Evolutionary conservation across 2,329 filamentous ascomycete genomes (phyloP).

Genomic region (Calonectria pseudoreteaudii): DNA sequence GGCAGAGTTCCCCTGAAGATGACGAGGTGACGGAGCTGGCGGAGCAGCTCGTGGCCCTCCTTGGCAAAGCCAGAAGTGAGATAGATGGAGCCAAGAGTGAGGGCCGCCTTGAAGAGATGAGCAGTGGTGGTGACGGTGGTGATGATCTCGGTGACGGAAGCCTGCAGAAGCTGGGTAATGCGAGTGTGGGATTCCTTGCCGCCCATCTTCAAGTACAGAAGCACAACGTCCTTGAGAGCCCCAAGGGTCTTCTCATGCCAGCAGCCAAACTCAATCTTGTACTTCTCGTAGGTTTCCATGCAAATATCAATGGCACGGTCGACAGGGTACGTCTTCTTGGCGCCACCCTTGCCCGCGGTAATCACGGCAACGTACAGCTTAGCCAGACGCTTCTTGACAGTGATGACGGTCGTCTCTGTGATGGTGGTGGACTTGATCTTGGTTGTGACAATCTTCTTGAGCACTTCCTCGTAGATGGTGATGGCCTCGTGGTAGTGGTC

Average conservation of each 20-base stretch:
- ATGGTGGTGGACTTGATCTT: conserved; percentile 46
- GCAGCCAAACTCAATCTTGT: conserved; percentile 56
- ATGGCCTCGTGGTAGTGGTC: conserved; percentile 58
- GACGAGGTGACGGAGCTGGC: conserved; percentile 62
- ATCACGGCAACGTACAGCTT: conserved; percentile 56
- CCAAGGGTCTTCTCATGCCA: conserved; percentile 59
- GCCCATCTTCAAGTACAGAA: conserved; percentile 53
- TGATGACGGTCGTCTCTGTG: conserved; percentile 51
- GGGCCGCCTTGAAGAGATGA: conserved; percentile 61
- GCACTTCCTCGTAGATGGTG: conserved; percentile 58
- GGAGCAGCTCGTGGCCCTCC: conserved; percentile 56
- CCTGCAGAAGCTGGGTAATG: conserved; percentile 53
- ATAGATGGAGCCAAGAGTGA: conserved; percentile 59
- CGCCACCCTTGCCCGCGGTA: conserved; percentile 51
- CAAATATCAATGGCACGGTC: conserved; percentile 50
- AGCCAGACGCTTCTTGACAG: conserved; percentile 62
- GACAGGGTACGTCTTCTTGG: conserved; percentile 46
- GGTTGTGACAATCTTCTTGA: conserved; percentile 51
- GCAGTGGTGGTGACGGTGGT: conserved; percentile 51
- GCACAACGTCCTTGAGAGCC: conserved; percentile 56
- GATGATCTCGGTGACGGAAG: conserved; percentile 55
- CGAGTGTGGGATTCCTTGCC: conserved; percentile 52
- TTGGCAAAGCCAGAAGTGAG: conserved; percentile 53
- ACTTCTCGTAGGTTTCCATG: conserved; percentile 56
- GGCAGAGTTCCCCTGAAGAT: conserved; percentile 53